These are phyloP conservation scores for Saksenaea vasiformis DNA, from an alignment of 371 early-diverging fungal genomes.

Conservation along the genomic window DNA sequence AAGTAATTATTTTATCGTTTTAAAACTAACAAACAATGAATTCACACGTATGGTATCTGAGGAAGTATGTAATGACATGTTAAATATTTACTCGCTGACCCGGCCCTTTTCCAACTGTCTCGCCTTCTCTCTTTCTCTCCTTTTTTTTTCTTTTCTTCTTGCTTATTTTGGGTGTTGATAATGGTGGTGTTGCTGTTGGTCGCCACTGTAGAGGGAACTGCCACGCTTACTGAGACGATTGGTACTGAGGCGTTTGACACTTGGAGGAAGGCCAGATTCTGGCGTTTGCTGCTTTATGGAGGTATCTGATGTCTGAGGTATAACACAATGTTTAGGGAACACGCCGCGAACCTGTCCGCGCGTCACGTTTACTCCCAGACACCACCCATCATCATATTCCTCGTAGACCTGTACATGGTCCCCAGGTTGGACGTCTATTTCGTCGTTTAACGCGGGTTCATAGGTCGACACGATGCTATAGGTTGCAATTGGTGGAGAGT, in stretches of 20 bases:
- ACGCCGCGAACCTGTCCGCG: conserved; percentile 38
- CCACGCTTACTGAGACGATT: conserved; percentile 17
- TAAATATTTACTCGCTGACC: no score
- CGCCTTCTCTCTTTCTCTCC: no score
- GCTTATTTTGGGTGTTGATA: neutral
- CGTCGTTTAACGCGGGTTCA: conserved; percentile 24
- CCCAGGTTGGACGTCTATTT: conserved; percentile 29
- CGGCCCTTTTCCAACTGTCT: no score
- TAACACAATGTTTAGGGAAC: conserved; percentile 58
- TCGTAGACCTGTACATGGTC: conserved; percentile 29
- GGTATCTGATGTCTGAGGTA: conserved; percentile 10
- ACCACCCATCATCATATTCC: conserved; percentile 35
- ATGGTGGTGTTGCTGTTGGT: neutral
- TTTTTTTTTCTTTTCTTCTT: neutral
- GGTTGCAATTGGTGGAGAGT: conserved; percentile 35
- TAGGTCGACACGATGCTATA: conserved; percentile 46
- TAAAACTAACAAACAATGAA: no score
- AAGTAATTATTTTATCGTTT: no score
- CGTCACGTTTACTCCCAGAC: conserved; percentile 19
- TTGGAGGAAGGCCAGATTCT: neutral
- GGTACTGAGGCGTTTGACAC: neutral
- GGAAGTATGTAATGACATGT: no score
- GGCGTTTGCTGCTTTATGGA: neutral
- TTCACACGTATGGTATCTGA: no score
- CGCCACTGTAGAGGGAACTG: conserved; percentile 16